Evolutionary conservation across 2,329 filamentous ascomycete species (phyloP), one percentile per base, ranked within the genome.

Genomic region (Eurotiales sp.): DNA sequence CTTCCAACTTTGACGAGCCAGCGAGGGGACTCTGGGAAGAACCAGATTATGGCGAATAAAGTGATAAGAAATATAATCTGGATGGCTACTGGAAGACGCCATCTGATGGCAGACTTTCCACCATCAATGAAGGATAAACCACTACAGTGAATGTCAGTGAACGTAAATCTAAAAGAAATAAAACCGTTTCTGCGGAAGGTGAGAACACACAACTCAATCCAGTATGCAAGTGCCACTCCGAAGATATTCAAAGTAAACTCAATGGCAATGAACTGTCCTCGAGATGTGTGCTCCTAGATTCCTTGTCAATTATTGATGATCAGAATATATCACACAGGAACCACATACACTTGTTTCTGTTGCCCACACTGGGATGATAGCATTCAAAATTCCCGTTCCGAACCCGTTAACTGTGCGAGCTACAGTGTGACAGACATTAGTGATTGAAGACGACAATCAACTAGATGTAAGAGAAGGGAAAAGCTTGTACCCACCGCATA

Each of bases 221-320:
- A 85, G 57, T 87, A 87, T 3, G 78, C 69, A 30, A 84, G 73
- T 17, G 84, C 80, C 0, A 87, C 83, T 59, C 85, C 85, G 43
- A 87, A 82, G 54, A 88, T 87, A 61, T 88, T 89, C 8, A 88
- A 67, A 0, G 84, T 88, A 56, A 89, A 88, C 59, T 88, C 85
- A 49, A 87, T 83, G 8, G 84, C 82, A 51, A 88, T 81, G 56
- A 87, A 86, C 43, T 83, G 77, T 5, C 86, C 86, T 36, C 86
- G 78, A 2, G 80, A 83, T 0, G 79, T 86, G 60, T 87, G 82
- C 34, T 85, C 51, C 80, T 0, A 83, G 1, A 22, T 42, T 8
- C 11, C 1, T 14, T 19, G 14, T 44, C 8, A 40, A 32, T 23
- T 39, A 34, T 27, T 27, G 25, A 5, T 27, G 25, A 27, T 32